phyloP scores from a whole-genome alignment of 768 basidiomycete genomes.

The Lactifluus hygrophoroides region DNA sequence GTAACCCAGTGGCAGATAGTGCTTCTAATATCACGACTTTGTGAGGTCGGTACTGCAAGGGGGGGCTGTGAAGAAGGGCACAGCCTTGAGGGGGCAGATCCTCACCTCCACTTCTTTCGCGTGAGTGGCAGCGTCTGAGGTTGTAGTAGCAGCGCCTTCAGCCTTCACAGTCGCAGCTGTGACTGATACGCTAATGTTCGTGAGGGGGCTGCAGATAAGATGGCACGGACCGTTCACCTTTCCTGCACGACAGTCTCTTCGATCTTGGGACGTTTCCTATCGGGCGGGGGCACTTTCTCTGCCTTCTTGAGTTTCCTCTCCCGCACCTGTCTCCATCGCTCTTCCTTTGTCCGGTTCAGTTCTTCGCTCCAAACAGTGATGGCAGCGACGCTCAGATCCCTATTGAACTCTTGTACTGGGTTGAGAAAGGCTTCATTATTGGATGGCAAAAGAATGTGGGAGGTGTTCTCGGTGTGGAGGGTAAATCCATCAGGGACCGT shows the following conservation, averaged over 20 bases:
- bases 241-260: not conserved
- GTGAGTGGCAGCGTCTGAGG: not conserved
- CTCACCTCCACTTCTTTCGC: constrained; percentile 14
- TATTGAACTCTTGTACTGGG: constrained; percentile 97
- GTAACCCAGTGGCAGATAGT: constrained; percentile 89
- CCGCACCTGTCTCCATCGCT: constrained; percentile 46
- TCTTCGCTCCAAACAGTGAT: constrained; percentile 86
- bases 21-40: constrained; percentile 84
- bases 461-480: constrained; percentile 73
- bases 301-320: constrained; percentile 38
- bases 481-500: constrained; percentile 64
- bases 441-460: constrained; percentile 68
- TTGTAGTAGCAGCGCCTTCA: not conserved
- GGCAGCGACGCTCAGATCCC: constrained; percentile 86
- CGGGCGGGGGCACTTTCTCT: constrained; percentile 24
- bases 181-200: constrained; percentile 8
- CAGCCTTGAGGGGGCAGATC: not conserved
- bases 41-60: constrained; percentile 44
- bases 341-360: constrained; percentile 51
- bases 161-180: not conserved
- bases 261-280: constrained; percentile 17
- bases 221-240: not conserved
- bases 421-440: constrained; percentile 88
- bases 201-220: not conserved
- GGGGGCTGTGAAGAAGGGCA: not conserved